These are phyloP conservation scores for Termitomyces sp. DNA, from an alignment of 768 basidiomycete genomes.

Conservation along the genomic window DNA sequence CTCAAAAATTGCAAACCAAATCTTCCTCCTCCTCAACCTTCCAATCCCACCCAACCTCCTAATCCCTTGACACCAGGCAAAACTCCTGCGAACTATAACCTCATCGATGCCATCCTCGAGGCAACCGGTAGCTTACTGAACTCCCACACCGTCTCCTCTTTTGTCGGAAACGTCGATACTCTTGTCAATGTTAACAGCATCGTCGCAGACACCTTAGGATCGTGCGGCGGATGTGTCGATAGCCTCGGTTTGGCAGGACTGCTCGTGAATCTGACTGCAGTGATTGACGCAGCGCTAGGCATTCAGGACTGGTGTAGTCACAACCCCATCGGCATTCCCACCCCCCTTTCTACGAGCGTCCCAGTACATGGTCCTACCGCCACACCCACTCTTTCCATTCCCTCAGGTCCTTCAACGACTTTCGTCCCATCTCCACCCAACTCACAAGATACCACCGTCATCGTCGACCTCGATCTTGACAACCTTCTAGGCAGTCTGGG, in stretches of 20 bases:
- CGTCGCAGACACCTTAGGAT: background rate
- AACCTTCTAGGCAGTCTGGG: slow-evolving; percentile 18
- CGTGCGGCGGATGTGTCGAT: slow-evolving; percentile 9
- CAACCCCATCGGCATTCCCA: slow-evolving; percentile 4
- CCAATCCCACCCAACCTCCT: background rate
- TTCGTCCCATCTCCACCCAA: background rate
- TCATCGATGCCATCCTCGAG: slow-evolving; percentile 13
- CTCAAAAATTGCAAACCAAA: slow-evolving; percentile 12
- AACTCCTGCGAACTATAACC: background rate
- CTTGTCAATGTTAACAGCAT: slow-evolving; percentile 2
- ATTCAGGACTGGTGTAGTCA: slow-evolving; percentile 13
- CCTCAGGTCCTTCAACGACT: background rate
- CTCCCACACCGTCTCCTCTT: slow-evolving; percentile 16
- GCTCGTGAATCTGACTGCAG: slow-evolving; percentile 1
- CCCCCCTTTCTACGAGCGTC: background rate
- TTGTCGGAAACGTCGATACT: slow-evolving; percentile 13
- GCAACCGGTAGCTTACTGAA: slow-evolving; percentile 13
- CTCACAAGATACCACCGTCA: slow-evolving; percentile 14
- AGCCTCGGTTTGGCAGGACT: slow-evolving; percentile 3
- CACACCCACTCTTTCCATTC: background rate
- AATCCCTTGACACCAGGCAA: background rate
- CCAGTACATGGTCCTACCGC: background rate
- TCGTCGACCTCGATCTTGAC: slow-evolving; percentile 22
- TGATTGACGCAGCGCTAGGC: slow-evolving; percentile 4
- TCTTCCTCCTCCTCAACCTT: background rate